Conservation (phyloP, 2,329 filamentous ascomycete species). For the Neonectria faginata region DNA sequence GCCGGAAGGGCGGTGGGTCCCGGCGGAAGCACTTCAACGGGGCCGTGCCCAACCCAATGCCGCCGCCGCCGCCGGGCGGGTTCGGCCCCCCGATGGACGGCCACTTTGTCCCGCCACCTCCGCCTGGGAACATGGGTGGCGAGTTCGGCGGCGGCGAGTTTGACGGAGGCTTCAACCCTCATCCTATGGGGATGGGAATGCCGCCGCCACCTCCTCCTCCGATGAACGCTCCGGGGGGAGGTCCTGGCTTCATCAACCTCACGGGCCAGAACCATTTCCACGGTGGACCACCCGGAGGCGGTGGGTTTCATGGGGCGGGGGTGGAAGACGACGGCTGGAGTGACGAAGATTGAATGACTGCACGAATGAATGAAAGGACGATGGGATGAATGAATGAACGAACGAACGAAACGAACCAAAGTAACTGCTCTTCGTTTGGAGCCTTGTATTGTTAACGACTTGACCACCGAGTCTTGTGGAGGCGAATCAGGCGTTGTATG, state of each 20-base stretch:
- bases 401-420: neutral
- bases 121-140: slow-evolving; percentile 37
- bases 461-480: slow-evolving; percentile 19
- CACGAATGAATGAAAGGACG: slow-evolving; percentile 3
- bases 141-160: slow-evolving; percentile 28
- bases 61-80: slow-evolving; percentile 23
- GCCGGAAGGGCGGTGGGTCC: slow-evolving; percentile 35
- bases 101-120: slow-evolving; percentile 31
- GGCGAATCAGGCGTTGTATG: slow-evolving; percentile 34
- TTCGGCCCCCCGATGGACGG: slow-evolving; percentile 32
- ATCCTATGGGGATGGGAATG: neutral
- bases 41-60: slow-evolving; percentile 36
- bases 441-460: slow-evolving; percentile 32
- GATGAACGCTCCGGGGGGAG: slow-evolving; percentile 33
- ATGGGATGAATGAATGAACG: slow-evolving; percentile 12
- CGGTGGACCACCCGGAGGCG: neutral
- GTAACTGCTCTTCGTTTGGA: slow-evolving; percentile 2
- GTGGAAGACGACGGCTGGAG: slow-evolving; percentile 25
- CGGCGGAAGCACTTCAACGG: slow-evolving; percentile 42
- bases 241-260: slow-evolving; percentile 39
- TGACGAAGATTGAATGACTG: slow-evolving; percentile 1
- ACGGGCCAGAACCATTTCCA: slow-evolving; percentile 41
- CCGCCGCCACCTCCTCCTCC: slow-evolving; percentile 21
- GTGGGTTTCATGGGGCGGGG: slow-evolving; percentile 14
- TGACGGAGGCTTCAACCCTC: slow-evolving; percentile 21